phyloP scores from a whole-genome alignment of 2,329 filamentous ascomycete species.

The Dactylonectria estremocensis region DNA sequence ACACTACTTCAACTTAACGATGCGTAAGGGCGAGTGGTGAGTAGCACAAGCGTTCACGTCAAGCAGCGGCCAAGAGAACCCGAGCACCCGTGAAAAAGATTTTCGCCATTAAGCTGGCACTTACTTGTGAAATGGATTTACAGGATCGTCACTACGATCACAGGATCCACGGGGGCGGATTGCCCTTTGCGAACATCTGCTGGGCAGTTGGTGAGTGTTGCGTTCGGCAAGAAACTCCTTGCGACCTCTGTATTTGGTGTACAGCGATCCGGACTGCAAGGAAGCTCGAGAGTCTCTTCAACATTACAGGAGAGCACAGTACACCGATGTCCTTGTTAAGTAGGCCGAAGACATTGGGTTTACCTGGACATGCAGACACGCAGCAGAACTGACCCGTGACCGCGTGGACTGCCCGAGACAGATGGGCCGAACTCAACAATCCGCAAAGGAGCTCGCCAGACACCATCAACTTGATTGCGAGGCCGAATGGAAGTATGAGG shows the following conservation, averaged over 20 bases:
- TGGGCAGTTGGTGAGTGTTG: not conserved
- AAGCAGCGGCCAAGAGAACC: not conserved
- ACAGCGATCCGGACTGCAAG: not conserved
- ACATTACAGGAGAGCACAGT: too few relatives aligned
- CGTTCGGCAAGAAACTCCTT: not conserved
- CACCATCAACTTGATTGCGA: too few relatives aligned
- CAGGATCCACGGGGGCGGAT: not conserved
- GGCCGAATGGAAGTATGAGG: too few relatives aligned
- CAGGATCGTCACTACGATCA: not conserved
- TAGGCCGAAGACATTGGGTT: too few relatives aligned
- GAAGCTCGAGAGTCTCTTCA: too few relatives aligned
- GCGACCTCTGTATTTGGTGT: not conserved
- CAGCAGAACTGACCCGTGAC: too few relatives aligned
- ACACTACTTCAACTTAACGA: not conserved
- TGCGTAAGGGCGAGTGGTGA: not conserved
- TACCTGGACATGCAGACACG: too few relatives aligned
- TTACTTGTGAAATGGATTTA: not conserved
- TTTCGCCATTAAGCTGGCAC: not conserved
- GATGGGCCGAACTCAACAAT: too few relatives aligned
- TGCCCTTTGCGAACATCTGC: not conserved
- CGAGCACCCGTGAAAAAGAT: not conserved
- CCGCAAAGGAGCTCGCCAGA: too few relatives aligned
- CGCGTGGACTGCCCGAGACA: too few relatives aligned
- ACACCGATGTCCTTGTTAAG: too few relatives aligned
- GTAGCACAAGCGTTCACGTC: not conserved